Percentiles rank a stretch among this genome's conserved stretches.
Conservation (phyloP, 345 rosid genomes). For the Moricandia moricandioides region DNA sequence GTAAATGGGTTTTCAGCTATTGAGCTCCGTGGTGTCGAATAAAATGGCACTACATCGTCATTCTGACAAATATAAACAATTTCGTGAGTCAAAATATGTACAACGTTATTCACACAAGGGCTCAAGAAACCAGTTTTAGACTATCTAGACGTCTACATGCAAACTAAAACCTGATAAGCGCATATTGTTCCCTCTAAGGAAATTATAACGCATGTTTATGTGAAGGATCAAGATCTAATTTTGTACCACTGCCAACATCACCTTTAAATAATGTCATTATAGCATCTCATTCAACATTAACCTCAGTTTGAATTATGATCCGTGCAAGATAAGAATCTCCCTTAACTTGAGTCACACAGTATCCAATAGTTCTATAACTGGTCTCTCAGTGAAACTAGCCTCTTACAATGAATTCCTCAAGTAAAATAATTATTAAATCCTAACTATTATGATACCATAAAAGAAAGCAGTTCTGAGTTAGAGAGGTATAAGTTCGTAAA, state of each 20-base stretch:
- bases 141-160: not conserved
- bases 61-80: constrained; percentile 50
- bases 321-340: not conserved
- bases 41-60: constrained; percentile 72
- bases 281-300: constrained; percentile 7
- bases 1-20: constrained; percentile 96
- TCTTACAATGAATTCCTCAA: not conserved
- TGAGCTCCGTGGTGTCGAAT: constrained; percentile 67
- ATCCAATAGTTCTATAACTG: not conserved
- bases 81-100: constrained; percentile 19
- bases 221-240: constrained; percentile 10
- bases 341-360: constrained; percentile 9
- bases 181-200: not conserved
- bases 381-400: constrained; percentile 2
- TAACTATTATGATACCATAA: not conserved
- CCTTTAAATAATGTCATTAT: constrained; percentile 3
- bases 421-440: constrained; percentile 10
- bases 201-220: not conserved
- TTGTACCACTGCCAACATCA: constrained; percentile 17
- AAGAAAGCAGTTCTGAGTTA: constrained; percentile 1
- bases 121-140: constrained; percentile 9
- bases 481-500: constrained; percentile 4
- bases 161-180: constrained; percentile 5
- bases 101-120: constrained; percentile 7
- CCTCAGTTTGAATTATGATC: constrained; percentile 10